phyloP scores from a whole-genome alignment of 2,329 filamentous ascomycete species.

The Albophoma yamanashiensis region DNA sequence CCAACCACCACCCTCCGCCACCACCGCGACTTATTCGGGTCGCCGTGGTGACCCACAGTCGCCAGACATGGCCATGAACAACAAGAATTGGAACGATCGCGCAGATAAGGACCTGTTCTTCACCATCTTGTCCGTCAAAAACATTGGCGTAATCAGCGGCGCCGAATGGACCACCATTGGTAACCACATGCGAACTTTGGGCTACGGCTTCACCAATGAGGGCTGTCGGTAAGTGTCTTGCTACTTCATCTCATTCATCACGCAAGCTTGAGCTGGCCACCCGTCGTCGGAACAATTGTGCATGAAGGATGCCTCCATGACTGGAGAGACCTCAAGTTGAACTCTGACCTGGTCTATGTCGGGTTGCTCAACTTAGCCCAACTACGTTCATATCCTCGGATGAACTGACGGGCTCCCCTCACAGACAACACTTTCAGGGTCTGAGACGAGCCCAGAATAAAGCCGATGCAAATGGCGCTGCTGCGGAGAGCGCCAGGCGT shows the following conservation, averaged over 20 bases:
- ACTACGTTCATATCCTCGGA: background rate
- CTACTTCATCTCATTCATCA: background rate
- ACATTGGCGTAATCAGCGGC: conserved; percentile 52
- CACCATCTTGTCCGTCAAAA: conserved; percentile 50
- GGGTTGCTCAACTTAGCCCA: background rate
- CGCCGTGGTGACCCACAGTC: conserved; percentile 3
- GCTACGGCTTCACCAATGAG: conserved; percentile 55
- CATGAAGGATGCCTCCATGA: background rate
- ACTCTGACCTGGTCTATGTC: background rate
- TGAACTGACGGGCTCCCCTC: background rate
- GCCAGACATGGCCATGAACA: conserved; percentile 28
- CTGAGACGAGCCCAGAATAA: conserved; percentile 46
- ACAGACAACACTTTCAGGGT: conserved; percentile 51
- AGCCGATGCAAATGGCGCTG: conserved; percentile 27
- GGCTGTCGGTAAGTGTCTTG: conserved; percentile 45
- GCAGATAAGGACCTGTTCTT: conserved; percentile 55
- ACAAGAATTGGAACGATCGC: conserved; percentile 51
- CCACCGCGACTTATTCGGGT: background rate
- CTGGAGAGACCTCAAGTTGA: background rate
- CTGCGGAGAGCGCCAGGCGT: conserved; percentile 23
- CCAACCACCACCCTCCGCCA: background rate
- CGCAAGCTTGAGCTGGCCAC: background rate
- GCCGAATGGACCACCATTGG: conserved; percentile 52
- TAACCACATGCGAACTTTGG: conserved; percentile 46
- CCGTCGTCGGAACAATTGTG: background rate